Base-by-base conservation (phyloP, 257 asterid species). In the Verbascum thapsus region DNA sequence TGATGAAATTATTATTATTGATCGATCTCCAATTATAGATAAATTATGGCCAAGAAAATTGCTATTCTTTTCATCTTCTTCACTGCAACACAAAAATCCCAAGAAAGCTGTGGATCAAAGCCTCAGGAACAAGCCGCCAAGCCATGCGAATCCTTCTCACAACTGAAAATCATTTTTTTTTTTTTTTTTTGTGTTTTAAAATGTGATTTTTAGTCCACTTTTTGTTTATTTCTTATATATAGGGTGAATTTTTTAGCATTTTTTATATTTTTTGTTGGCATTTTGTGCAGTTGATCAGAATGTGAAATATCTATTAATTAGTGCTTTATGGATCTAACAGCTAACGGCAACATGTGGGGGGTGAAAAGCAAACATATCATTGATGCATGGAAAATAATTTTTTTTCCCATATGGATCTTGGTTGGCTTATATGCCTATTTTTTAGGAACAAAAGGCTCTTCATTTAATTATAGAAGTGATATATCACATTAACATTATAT, bases 31-130 rank as follows among this genome's bases (percentile, higher is more conserved):
- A n/a, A n/a, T n/a, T 12, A 5, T 4, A 10, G 35, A 23, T 7
- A 35, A 58, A 0, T 30, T 39, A 7, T 20, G 50, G 54, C 10
- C 70, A 12, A 66, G 77, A 66, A 72, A 39, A 45, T 13, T 50
- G 32, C 2, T 26, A 58, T 12, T 41, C 18, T 34, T 49, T 22
- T 47, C 72, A 13, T 20, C 39, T 11, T 56, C 44, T 4, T 17
- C 55, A 17, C 48, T n/a, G 34, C 51, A 35, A 8, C 58, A 8
- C 34, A 38, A 20, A 4, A 10, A 54, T 12, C 22, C 60, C 70
- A 73, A 73, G 73, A 61, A 73, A 73, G 73, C 63, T 67, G 70
- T 67, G 70, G 78, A 66, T 49, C 73, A 72, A 61, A 67, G 70
- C 66, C 44, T 60, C 35, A 66, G 69, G 66, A 40, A 48, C n/a